phyloP scores from a whole-genome alignment of 208 protist genomes.

The Naegleria fowleri region DNA sequence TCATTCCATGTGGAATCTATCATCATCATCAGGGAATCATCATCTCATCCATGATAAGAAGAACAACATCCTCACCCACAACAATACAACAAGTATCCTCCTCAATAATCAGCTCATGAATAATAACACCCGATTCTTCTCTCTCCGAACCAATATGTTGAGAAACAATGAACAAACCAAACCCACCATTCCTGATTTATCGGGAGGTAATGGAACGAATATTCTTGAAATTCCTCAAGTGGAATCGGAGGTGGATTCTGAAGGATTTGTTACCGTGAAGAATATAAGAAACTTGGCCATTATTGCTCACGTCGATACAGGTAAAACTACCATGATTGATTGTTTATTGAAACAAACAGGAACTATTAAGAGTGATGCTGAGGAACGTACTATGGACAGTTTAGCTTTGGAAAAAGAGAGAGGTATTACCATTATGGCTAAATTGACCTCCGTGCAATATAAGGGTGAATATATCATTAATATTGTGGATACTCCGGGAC shows the following conservation, averaged over 20 bases:
- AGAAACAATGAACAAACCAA: too few species aligned
- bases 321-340: conserved; percentile 72
- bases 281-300: conserved; percentile 90
- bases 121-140: too few species aligned
- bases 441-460: conserved; percentile 80
- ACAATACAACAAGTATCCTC: too few species aligned
- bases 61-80: too few species aligned
- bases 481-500: conserved; percentile 94
- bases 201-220: not conserved
- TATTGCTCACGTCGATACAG: conserved; percentile 94
- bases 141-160: too few species aligned
- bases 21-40: too few species aligned
- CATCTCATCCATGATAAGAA: too few species aligned
- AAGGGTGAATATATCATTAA: conserved; percentile 76
- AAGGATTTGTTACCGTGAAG: not conserved
- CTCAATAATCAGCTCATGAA: too few species aligned
- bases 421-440: conserved; percentile 96
- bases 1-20: too few species aligned
- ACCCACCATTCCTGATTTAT: too few species aligned
- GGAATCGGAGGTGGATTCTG: not conserved
- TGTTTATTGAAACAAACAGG: conserved; percentile 28
- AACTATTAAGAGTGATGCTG: conserved; percentile 47
- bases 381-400: conserved; percentile 87
- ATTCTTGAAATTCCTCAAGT: not conserved
- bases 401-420: conserved; percentile 89